Conservation (phyloP, 768 basidiomycete genomes). For the Termitomyces sp. region DNA sequence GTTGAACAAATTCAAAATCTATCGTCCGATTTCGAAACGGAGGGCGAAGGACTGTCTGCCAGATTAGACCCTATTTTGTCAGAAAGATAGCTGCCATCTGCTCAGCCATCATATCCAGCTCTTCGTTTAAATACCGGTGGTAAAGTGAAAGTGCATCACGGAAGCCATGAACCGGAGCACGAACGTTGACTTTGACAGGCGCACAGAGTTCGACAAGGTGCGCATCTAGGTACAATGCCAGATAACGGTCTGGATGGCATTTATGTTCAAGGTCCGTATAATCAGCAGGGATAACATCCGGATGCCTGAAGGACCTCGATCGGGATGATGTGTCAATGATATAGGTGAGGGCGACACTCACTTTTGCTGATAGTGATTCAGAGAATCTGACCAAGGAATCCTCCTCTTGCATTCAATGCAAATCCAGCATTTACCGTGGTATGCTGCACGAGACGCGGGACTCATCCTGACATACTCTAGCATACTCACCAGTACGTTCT, state of each 20-base stretch:
- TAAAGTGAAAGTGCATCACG: background rate
- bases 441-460: background rate
- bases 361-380: conserved; percentile 1
- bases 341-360: background rate
- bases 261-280: background rate
- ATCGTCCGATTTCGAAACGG: background rate
- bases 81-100: background rate
- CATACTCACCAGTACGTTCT: background rate
- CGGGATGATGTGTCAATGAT: background rate
- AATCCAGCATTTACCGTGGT: background rate
- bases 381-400: background rate
- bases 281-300: background rate
- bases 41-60: background rate
- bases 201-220: background rate
- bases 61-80: background rate
- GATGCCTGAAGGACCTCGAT: background rate
- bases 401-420: conserved; percentile 6
- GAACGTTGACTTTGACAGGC: conserved; percentile 1
- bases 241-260: background rate
- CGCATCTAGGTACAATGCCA: conserved; percentile 4
- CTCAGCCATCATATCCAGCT: background rate
- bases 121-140: background rate
- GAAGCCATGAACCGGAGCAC: conserved; percentile 2
- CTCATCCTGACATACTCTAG: conserved; percentile 4
- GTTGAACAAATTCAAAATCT: background rate